Base-by-base conservation (phyloP, 2,329 filamentous ascomycete genomes). In the Penicillium hesseltinei region DNA sequence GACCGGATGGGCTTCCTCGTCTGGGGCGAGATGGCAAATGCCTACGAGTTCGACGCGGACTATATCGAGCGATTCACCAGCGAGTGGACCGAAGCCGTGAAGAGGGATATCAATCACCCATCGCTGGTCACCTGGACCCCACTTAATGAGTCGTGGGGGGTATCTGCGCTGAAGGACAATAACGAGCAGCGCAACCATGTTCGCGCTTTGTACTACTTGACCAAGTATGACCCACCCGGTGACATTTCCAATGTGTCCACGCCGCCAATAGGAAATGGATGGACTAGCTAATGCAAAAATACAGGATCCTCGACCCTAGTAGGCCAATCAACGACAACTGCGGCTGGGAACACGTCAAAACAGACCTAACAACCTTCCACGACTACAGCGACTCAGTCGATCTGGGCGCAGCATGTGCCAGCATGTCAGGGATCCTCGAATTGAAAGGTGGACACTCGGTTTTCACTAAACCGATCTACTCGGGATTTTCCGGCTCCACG, bases 21-120 rank as follows among this genome's bases (percentile, higher is more conserved):
- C 4, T 85, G 89, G 61, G 88, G 89, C 60, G 88, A 90, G 64
- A 90, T 90, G 84, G 87, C 69, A 70, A 88, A 86, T 61, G 82
- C 83, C 2, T 89, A 88, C 66, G 78, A 83, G 56, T 88, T 87
- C 70, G 83, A 79, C 61, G 66, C 78, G 6, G 80, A 83, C 31
- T 87, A 86, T 61, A 77, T 82, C 8, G 78, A 82, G 25, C 77
- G 85, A 0, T 87, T 88, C 74, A 80, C 86, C 62, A 75, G 80
- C 50, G 87, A 89, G 66, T 89, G 87, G 87, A 76, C 77, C 2
- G 85, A 86, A 67, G 80, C 82, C 6, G 82, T 89, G 5, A 80
- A 80, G 66, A 74, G 87, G 21, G 86, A 88, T 64, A 83, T 88
- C 59, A 89, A 88, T 63, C 85, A 87, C 52, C 84, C 87, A 0